Evolutionary conservation across 2,329 filamentous ascomycete species (phyloP).

Genomic region (Calonectria pauciramosa): DNA sequence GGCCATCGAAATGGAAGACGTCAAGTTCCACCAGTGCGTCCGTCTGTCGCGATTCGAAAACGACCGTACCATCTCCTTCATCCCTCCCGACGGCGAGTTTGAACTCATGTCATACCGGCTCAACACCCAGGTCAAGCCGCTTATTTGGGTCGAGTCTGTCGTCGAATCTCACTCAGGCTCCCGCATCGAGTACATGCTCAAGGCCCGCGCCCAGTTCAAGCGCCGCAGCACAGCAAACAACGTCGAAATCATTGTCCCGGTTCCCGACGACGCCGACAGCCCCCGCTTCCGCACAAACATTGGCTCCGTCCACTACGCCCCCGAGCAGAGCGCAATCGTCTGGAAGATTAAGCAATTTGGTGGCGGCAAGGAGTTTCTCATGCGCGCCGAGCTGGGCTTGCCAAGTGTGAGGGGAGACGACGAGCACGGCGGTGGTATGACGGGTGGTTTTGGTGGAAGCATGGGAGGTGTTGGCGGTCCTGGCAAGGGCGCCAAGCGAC

Average conservation of each 20-base stretch:
- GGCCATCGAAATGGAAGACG: constrained; percentile 99
- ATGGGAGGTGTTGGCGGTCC: constrained; percentile 89
- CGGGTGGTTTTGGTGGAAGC: constrained; percentile 94
- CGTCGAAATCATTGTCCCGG: constrained; percentile 96
- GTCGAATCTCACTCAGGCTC: constrained; percentile 97
- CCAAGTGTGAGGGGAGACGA: constrained; percentile 96
- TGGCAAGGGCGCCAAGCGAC: constrained; percentile 89
- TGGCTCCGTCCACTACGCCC: constrained; percentile 96
- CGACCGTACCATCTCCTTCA: constrained; percentile 98
- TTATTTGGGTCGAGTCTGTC: constrained; percentile 99
- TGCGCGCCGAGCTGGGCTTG: constrained; percentile 95
- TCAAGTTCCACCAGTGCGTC: constrained; percentile 99
- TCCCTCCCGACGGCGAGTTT: constrained; percentile 97
- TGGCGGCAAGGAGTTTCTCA: constrained; percentile 97
- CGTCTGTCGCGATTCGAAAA: constrained; percentile 97
- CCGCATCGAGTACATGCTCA: constrained; percentile 98
- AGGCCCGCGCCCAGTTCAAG: constrained; percentile 98
- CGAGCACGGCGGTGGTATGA: constrained; percentile 97
- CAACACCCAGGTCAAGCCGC: constrained; percentile 97
- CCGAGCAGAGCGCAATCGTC: constrained; percentile 96
- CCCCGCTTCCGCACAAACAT: constrained; percentile 98
- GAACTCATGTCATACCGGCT: constrained; percentile 99
- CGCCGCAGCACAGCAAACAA: constrained; percentile 98
- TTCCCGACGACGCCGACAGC: constrained; percentile 96
- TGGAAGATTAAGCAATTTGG: constrained; percentile 99